Evolutionary conservation across 2,329 filamentous ascomycete genomes (phyloP), one percentile per base, ranked within the genome.

Genomic region (Colletotrichum sidae): DNA sequence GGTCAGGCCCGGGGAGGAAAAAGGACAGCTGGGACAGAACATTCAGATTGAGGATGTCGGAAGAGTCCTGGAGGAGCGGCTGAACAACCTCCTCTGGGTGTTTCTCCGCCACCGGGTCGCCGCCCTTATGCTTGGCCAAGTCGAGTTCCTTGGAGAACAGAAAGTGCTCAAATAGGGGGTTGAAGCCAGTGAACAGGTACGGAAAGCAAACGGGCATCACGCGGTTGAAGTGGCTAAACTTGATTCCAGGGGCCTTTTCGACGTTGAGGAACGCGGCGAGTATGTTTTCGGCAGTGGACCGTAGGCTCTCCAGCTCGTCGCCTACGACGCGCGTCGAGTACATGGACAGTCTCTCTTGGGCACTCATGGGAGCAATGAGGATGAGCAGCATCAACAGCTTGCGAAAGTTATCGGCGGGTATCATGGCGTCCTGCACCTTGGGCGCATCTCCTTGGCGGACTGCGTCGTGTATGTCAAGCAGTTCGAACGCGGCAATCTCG

Each of bases 81-180:
- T 84, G 82, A 2, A 77, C 75, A 3, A 73, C 57, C 44, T 77
- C 75, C 2, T 67, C 56, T 1, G 49, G 60, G 2, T 60, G 73
- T 12, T 53, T 64, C 15, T 62, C 58, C 15, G 67, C 44, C 2
- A 62, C 46, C 4, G 35, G 67, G 46, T 42, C 65, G 10, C 71
- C 75, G 15, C 74, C 74, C 50, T 81, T 83, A 50, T 78, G 81
- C 72, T 85, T 88, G 3, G 86, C 87, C 56, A 92, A 85, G 69
- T 92, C 88, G 25, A 93, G 80, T 68, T 90, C 89, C 70, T 89
- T 90, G 34, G 89, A 90, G 70, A 93, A 94, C 34, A 93, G 82
- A 69, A 94, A 93, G 72, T 90, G 89, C 69, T 92, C 90, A 73
- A 93, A 93, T 1, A 94, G 78, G 1, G 88, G 83, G 67, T 86